Evolutionary conservation across 2,329 filamentous ascomycete species (phyloP).

Genomic region (Ophiostoma australiae): DNA sequence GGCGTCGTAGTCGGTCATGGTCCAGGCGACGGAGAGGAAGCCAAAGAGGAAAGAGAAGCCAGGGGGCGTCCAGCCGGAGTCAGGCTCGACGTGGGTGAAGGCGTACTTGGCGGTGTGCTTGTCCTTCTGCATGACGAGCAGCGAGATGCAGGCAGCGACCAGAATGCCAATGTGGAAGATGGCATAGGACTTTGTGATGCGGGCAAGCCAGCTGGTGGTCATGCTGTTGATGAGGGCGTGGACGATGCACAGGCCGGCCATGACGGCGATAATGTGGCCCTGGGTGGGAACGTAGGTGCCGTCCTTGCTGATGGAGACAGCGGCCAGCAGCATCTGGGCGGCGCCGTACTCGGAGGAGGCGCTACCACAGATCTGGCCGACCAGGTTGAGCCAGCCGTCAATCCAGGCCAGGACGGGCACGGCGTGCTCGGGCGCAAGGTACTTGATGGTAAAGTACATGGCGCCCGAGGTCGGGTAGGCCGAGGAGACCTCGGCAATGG

Average conservation of each 20-base stretch:
- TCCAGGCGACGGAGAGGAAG: slow-evolving; percentile 56
- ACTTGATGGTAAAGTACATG: slow-evolving; percentile 53
- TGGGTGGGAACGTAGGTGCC: slow-evolving; percentile 45
- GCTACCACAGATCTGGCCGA: slow-evolving; percentile 50
- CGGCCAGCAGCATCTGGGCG: slow-evolving; percentile 52
- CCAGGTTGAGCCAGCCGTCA: slow-evolving; percentile 45
- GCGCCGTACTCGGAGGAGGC: slow-evolving; percentile 55
- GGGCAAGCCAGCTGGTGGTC: slow-evolving; percentile 54
- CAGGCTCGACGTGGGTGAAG: slow-evolving; percentile 49
- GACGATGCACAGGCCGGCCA: slow-evolving; percentile 50
- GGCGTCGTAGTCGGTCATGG: slow-evolving; percentile 48
- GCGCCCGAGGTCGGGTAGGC: slow-evolving; percentile 51
- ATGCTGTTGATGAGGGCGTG: slow-evolving; percentile 52
- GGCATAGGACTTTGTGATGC: slow-evolving; percentile 53
- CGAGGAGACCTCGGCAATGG: slow-evolving; percentile 53
- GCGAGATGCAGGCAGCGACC: slow-evolving; percentile 47
- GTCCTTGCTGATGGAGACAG: slow-evolving; percentile 47
- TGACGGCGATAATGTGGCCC: slow-evolving; percentile 48
- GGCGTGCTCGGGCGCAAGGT: slow-evolving; percentile 45
- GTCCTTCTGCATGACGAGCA: slow-evolving; percentile 46
- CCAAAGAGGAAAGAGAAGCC: slow-evolving; percentile 57
- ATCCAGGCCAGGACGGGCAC: slow-evolving; percentile 49
- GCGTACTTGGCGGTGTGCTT: slow-evolving; percentile 50
- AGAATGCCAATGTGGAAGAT: slow-evolving; percentile 52
- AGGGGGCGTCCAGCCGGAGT: slow-evolving; percentile 49